Conservation (phyloP, 2,329 filamentous ascomycete genomes). For the Metarhizium album region DNA sequence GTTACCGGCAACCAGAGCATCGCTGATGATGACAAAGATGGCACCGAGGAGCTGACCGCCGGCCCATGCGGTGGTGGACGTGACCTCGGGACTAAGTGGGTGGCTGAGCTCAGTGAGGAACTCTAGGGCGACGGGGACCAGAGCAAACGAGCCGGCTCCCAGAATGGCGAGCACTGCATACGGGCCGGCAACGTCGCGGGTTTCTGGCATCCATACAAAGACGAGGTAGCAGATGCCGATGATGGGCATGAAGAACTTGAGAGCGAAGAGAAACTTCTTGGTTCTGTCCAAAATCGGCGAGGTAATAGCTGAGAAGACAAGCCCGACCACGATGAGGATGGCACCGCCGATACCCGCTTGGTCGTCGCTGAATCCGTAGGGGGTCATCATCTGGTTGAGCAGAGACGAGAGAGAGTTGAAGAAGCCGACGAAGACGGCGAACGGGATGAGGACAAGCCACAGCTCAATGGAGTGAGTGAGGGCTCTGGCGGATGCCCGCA, state of each 20-base stretch:
- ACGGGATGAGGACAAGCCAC: conserved; percentile 74
- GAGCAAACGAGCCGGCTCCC: conserved; percentile 67
- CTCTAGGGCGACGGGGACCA: conserved; percentile 80
- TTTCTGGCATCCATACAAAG: conserved; percentile 66
- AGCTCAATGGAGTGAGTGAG: conserved; percentile 55
- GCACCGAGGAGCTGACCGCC: conserved; percentile 79
- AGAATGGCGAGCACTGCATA: conserved; percentile 67
- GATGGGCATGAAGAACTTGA: conserved; percentile 66
- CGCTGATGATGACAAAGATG: conserved; percentile 73
- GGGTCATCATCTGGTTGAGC: conserved; percentile 79
- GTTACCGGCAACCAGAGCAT: conserved; percentile 52
- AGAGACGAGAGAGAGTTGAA: conserved; percentile 89
- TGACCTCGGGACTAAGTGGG: conserved; percentile 77
- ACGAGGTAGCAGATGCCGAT: conserved; percentile 63
- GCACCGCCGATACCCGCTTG: conserved; percentile 85
- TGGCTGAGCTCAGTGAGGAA: conserved; percentile 80
- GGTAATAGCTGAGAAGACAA: conserved; percentile 63
- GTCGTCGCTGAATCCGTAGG: conserved; percentile 74
- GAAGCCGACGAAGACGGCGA: conserved; percentile 73
- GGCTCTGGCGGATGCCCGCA: conserved; percentile 40
- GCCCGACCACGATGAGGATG: conserved; percentile 77
- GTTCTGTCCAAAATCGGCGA: conserved; percentile 78
- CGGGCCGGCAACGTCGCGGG: conserved; percentile 51
- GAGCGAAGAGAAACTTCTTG: conserved; percentile 63
- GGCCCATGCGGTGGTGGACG: conserved; percentile 73